Percentiles rank a stretch among this genome's conserved stretches.
These are phyloP conservation scores for Podila epigama DNA, from an alignment of 192 early-diverging fungal species.

Conservation along the genomic window DNA sequence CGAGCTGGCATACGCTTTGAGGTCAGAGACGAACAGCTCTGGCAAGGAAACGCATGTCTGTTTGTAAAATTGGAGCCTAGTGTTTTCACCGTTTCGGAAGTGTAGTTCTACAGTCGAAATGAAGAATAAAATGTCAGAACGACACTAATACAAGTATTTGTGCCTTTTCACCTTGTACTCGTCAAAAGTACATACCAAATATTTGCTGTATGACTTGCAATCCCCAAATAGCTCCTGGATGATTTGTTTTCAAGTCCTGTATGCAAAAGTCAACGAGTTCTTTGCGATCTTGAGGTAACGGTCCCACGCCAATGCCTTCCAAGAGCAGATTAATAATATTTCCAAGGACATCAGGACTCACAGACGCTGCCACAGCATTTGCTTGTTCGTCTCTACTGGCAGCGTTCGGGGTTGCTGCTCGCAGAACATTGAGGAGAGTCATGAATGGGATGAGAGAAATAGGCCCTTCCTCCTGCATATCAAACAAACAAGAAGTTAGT, in stretches of 20 bases:
- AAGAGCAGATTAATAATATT: slow-evolving; percentile 33
- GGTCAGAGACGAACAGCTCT: slow-evolving; percentile 22
- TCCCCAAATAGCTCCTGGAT: slow-evolving; percentile 55
- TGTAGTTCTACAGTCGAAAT: slow-evolving; percentile 9
- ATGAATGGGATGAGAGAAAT: slow-evolving; percentile 50
- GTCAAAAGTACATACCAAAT: slow-evolving; percentile 24
- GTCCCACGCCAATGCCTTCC: slow-evolving; percentile 42
- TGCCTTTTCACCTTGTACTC: no score
- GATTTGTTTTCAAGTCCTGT: slow-evolving; percentile 44
- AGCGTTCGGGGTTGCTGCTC: slow-evolving; percentile 34
- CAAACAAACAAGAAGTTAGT: neutral
- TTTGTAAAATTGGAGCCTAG: slow-evolving; percentile 13
- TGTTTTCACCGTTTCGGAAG: slow-evolving; percentile 9
- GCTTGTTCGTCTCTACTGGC: slow-evolving; percentile 21
- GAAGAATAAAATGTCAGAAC: neutral
- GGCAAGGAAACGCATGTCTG: slow-evolving; percentile 15
- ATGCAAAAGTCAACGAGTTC: slow-evolving; percentile 40
- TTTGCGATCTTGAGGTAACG: slow-evolving; percentile 30
- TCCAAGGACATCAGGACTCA: slow-evolving; percentile 45
- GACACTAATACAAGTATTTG: no score
- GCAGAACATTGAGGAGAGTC: slow-evolving; percentile 52
- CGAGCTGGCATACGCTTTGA: slow-evolving; percentile 18
- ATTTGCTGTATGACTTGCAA: slow-evolving; percentile 47
- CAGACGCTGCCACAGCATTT: slow-evolving; percentile 9
- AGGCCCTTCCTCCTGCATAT: slow-evolving; percentile 28